phyloP scores from a whole-genome alignment of 2,329 filamentous ascomycete species.

The Sporothrix pallida region DNA sequence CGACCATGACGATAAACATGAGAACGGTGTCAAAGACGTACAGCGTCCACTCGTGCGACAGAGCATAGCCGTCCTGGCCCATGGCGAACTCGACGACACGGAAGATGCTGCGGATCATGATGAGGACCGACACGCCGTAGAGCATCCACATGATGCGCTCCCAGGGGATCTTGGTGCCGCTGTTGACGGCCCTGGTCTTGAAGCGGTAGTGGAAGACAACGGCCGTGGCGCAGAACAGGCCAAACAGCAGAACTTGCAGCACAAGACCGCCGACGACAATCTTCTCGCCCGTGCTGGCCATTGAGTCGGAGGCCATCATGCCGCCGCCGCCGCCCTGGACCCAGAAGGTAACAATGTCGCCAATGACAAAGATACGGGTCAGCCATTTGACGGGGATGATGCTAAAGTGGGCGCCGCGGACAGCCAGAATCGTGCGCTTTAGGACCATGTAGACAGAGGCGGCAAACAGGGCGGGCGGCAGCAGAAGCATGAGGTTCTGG shows the following conservation, averaged over 20 bases:
- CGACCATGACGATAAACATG: constrained; percentile 39
- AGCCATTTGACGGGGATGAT: constrained; percentile 49
- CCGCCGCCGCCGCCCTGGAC: constrained; percentile 52
- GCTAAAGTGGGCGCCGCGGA: constrained; percentile 32
- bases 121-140: constrained; percentile 41
- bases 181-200: constrained; percentile 24
- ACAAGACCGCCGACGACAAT: constrained; percentile 55
- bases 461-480: constrained; percentile 49
- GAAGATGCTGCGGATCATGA: constrained; percentile 48
- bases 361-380: constrained; percentile 56
- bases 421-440: constrained; percentile 45
- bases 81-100: constrained; percentile 49
- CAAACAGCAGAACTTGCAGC: constrained; percentile 55
- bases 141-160: constrained; percentile 40
- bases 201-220: constrained; percentile 55
- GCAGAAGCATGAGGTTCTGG: constrained; percentile 41
- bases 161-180: constrained; percentile 39
- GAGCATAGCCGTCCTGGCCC: constrained; percentile 42
- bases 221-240: constrained; percentile 52
- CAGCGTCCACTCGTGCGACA: constrained; percentile 43
- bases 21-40: constrained; percentile 45
- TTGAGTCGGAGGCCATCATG: constrained; percentile 40
- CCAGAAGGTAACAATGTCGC: constrained; percentile 53
- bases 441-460: constrained; percentile 54
- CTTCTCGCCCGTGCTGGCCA: constrained; percentile 46